phyloP scores from a whole-genome alignment of 192 early-diverging fungal species.

The Coemansia sp. region DNA sequence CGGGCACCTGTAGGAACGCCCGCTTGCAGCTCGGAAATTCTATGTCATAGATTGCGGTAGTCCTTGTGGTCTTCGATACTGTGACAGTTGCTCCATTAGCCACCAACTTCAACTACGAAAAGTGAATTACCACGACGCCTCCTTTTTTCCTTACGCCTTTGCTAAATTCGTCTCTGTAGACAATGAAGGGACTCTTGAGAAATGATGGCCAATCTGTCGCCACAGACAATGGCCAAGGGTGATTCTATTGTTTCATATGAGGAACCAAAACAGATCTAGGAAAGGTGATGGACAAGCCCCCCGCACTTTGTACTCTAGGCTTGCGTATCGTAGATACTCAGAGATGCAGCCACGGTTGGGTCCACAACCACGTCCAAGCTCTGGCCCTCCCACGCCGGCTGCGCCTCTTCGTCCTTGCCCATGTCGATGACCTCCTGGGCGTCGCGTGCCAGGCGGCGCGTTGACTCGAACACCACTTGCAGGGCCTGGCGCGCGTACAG shows the following conservation, averaged over 20 bases:
- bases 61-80: not conserved
- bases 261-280: not conserved
- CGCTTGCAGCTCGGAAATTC: not conserved
- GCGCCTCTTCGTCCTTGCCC: slow-evolving; percentile 39
- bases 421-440: slow-evolving; percentile 31
- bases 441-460: slow-evolving; percentile 19
- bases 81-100: not conserved
- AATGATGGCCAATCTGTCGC: not conserved
- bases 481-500: slow-evolving; percentile 48
- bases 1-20: not conserved
- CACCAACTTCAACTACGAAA: not conserved
- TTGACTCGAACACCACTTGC: slow-evolving; percentile 48
- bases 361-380: slow-evolving; percentile 40
- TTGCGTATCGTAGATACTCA: slow-evolving; percentile 45
- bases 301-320: not conserved
- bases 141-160: not conserved
- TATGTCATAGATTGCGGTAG: not conserved
- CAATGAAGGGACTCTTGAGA: no score
- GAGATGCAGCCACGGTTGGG: slow-evolving; percentile 18
- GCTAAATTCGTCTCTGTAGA: no score
- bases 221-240: no score
- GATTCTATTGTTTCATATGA: not conserved
- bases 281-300: not conserved
- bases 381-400: slow-evolving; percentile 33
- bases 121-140: not conserved